A percentile compares a stretch with the other conserved stretches of the same genome.
Conservation (phyloP, 768 basidiomycete genomes). For the Auricularia cornea region DNA sequence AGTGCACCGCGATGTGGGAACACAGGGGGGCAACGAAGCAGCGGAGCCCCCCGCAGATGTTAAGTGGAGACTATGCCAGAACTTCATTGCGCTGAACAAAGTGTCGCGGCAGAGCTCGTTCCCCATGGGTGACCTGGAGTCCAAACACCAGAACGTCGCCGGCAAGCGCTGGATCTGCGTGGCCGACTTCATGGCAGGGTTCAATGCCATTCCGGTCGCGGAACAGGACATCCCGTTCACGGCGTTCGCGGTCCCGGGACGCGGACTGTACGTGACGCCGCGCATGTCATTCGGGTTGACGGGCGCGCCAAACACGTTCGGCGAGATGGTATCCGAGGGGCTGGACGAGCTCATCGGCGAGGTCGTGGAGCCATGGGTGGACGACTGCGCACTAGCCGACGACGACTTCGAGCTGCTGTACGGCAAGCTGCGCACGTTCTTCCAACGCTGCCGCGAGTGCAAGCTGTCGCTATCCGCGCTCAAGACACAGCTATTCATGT, state of each 20-base stretch:
- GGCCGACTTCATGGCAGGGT: constrained; percentile 34
- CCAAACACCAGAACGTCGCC: constrained; percentile 29
- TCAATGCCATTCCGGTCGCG: constrained; percentile 18
- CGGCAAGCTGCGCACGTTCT: constrained; percentile 16
- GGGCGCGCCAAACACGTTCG: constrained; percentile 30
- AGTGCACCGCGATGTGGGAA: not conserved
- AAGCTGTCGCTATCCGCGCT: constrained; percentile 28
- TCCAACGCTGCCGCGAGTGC: constrained; percentile 20
- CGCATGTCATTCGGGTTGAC: constrained; percentile 35
- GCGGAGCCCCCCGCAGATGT: too few species aligned
- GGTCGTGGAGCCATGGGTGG: constrained; percentile 28
- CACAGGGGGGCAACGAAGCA: not conserved
- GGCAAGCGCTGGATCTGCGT: constrained; percentile 29
- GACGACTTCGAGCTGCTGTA: constrained; percentile 25
- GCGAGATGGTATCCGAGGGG: constrained; percentile 3
- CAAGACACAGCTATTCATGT: constrained; percentile 31
- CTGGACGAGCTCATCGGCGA: not conserved
- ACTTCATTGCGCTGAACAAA: too few species aligned
- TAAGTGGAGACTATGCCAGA: too few species aligned
- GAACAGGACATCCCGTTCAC: constrained; percentile 17
- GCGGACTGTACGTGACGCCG: constrained; percentile 28
- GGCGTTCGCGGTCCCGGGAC: constrained; percentile 30
- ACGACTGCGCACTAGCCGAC: constrained; percentile 27
- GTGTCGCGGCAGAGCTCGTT: not conserved
- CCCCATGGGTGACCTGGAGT: constrained; percentile 26